phyloP scores from a whole-genome alignment of 495 filamentous ascomycete species.

The Oidiodendron maius region DNA sequence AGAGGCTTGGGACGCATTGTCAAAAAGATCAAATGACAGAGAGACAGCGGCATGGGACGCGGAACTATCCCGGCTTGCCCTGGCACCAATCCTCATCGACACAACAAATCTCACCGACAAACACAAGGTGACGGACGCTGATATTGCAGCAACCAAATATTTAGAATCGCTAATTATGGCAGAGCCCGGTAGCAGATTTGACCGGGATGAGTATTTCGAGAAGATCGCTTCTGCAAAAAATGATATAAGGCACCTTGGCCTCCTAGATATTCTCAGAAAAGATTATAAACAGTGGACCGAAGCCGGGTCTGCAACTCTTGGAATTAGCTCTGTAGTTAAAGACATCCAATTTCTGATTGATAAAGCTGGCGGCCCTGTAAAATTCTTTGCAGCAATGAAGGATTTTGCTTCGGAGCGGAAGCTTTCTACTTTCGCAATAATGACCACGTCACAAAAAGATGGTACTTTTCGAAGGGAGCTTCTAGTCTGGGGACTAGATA shows the following conservation, averaged over 20 bases:
- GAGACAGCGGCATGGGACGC: conserved; percentile 38
- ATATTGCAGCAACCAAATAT: conserved; percentile 58
- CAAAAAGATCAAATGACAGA: not conserved
- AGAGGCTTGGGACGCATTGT: conserved; percentile 46
- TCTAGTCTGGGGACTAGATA: conserved; percentile 56
- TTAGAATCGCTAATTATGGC: conserved; percentile 41
- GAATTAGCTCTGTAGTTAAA: conserved; percentile 69
- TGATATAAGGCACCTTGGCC: conserved; percentile 57
- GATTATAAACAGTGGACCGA: conserved; percentile 93
- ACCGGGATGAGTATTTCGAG: conserved; percentile 54
- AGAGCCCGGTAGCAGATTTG: conserved; percentile 37
- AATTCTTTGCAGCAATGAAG: conserved; percentile 43
- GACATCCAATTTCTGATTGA: conserved; percentile 55
- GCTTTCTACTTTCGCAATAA: conserved; percentile 64
- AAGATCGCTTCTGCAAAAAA: conserved; percentile 62
- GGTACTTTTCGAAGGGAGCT: conserved; percentile 67
- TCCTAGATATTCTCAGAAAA: conserved; percentile 74
- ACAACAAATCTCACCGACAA: conserved; percentile 65
- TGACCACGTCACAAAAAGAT: conserved; percentile 57
- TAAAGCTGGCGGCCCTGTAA: conserved; percentile 42
- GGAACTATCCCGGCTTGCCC: conserved; percentile 67
- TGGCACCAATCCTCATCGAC: conserved; percentile 80
- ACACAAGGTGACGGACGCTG: conserved; percentile 68
- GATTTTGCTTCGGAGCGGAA: conserved; percentile 50
- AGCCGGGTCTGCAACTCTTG: conserved; percentile 44